Evolutionary conservation across 2,329 filamentous ascomycete genomes (phyloP).

Genomic region (Passalora sequoiae): DNA sequence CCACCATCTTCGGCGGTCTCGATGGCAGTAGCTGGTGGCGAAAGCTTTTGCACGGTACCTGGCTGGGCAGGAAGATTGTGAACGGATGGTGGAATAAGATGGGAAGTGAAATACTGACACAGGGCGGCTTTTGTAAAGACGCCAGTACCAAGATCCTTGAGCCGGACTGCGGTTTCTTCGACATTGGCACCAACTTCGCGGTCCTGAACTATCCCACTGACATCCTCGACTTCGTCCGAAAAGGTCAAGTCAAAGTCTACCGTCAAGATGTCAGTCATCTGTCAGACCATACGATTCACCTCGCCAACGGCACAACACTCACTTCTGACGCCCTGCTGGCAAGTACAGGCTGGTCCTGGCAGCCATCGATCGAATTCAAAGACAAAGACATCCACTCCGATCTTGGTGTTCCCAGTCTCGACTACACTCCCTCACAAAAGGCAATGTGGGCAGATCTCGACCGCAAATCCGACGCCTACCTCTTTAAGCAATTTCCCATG

Average conservation of each 20-base stretch:
- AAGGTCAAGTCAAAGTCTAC: conserved; percentile 12
- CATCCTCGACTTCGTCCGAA: conserved; percentile 11
- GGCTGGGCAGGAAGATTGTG: conserved; percentile 10
- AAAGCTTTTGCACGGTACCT: conserved; percentile 11
- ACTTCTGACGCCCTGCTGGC: conserved; percentile 11
- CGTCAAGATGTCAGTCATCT: conserved; percentile 12
- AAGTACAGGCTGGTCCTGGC: conserved; percentile 15
- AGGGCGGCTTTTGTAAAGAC: conserved; percentile 9
- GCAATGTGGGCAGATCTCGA: conserved; percentile 8
- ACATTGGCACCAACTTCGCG: conserved; percentile 11
- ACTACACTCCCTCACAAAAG: conserved; percentile 8
- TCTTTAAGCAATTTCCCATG: conserved; percentile 8
- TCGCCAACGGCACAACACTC: conserved; percentile 6
- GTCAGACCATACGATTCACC: conserved; percentile 8
- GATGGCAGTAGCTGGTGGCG: conserved; percentile 16
- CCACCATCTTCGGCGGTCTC: conserved; percentile 5
- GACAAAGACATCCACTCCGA: conserved; percentile 8
- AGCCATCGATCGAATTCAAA: conserved; percentile 10
- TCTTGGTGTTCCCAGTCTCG: conserved; percentile 11
- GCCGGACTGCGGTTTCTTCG: conserved; percentile 12
- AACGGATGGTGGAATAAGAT: conserved; percentile 9
- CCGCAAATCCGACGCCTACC: conserved; percentile 9
- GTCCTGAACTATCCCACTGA: conserved; percentile 11
- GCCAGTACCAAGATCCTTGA: conserved; percentile 5
- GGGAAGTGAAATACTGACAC: conserved; percentile 5